A percentile compares a stretch with the other conserved stretches of the same genome.
These are phyloP conservation scores for Polytolypa hystricis DNA, from an alignment of 2,329 filamentous ascomycete species.

Conservation along the genomic window DNA sequence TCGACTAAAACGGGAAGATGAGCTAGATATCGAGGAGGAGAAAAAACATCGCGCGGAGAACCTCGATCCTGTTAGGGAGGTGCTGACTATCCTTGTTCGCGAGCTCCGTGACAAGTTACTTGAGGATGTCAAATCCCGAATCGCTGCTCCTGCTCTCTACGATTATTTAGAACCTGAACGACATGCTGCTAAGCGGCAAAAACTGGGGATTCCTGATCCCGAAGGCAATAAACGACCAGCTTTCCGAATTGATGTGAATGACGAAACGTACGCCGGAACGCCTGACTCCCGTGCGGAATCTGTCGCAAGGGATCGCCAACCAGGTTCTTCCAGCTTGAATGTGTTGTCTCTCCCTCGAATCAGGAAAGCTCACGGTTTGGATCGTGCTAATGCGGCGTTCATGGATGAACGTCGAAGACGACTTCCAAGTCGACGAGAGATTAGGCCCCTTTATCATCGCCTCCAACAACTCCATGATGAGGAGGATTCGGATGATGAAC, in stretches of 20 bases:
- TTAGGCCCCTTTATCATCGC: constrained; percentile 72
- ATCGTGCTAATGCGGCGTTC: constrained; percentile 52
- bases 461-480: constrained; percentile 64
- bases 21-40: constrained; percentile 77
- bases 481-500: constrained; percentile 80
- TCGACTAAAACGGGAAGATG: constrained; percentile 59
- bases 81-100: constrained; percentile 62
- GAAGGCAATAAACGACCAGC: constrained; percentile 47
- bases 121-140: constrained; percentile 75
- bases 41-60: constrained; percentile 78
- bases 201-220: constrained; percentile 63
- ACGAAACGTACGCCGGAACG: constrained; percentile 54
- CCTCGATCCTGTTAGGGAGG: constrained; percentile 80
- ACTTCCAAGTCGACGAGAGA: constrained; percentile 47
- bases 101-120: constrained; percentile 82
- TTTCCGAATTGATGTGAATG: constrained; percentile 45
- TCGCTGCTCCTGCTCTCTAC: constrained; percentile 70
- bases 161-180: constrained; percentile 73
- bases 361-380: constrained; percentile 51
- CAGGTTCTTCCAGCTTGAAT: constrained; percentile 36
- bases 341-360: constrained; percentile 62
- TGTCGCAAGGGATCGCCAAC: constrained; percentile 33
- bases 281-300: constrained; percentile 41
- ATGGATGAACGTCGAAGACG: constrained; percentile 55
- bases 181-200: constrained; percentile 67